phyloP scores from a whole-genome alignment of 2,329 filamentous ascomycete genomes.

The Penicillium italicum region DNA sequence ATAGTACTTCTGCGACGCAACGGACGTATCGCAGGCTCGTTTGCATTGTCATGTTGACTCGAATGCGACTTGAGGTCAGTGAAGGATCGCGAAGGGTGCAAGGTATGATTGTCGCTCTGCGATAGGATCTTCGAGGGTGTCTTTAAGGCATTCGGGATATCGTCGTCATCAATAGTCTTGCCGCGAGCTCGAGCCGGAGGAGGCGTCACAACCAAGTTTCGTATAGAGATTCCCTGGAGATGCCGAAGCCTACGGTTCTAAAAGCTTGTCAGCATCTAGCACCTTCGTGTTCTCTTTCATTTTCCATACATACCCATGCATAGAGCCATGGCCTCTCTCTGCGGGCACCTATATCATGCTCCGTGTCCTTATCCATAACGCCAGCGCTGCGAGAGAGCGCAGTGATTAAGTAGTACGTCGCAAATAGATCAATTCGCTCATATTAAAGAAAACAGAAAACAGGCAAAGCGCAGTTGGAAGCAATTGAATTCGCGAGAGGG shows the following conservation, averaged over 20 bases:
- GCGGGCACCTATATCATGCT: conserved; percentile 32
- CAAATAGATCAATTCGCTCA: conserved; percentile 10
- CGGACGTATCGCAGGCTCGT: conserved; percentile 20
- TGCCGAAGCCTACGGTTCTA: conserved; percentile 86
- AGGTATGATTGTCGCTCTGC: conserved; percentile 46
- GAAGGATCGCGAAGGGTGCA: conserved; percentile 59
- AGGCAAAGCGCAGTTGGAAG: not conserved
- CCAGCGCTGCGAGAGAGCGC: not conserved
- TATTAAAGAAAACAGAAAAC: conserved; percentile 8
- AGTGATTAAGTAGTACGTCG: not conserved
- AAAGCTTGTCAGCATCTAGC: conserved; percentile 12
- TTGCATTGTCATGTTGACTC: conserved; percentile 15
- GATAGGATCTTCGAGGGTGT: conserved; percentile 64
- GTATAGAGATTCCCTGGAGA: conserved; percentile 78
- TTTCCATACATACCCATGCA: conserved; percentile 48
- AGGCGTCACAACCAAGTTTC: conserved; percentile 71
- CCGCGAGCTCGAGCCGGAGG: conserved; percentile 50
- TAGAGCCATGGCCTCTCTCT: conserved; percentile 51
- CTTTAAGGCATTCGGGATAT: conserved; percentile 62
- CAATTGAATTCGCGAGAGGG: conserved; percentile 10
- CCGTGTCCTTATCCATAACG: conserved; percentile 13
- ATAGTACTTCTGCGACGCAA: conserved; percentile 56
- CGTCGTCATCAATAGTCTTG: conserved; percentile 72
- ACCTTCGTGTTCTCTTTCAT: not conserved
- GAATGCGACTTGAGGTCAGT: conserved; percentile 47